Evolutionary conservation across 306 rosid species (phyloP), one percentile per base, ranked within the genome.

Genomic region (Abrus precatorius): DNA sequence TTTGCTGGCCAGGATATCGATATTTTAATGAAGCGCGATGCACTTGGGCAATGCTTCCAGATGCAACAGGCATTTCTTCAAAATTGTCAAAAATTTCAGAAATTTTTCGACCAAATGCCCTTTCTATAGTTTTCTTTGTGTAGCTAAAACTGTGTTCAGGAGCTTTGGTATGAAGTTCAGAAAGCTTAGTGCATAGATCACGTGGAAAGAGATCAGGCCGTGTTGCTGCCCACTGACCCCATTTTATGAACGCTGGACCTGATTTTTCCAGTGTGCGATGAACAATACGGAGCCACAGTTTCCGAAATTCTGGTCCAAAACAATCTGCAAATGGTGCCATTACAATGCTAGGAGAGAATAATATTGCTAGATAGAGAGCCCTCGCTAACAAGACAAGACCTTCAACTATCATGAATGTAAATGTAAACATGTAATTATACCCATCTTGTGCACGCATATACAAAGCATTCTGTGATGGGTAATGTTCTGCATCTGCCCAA

Each of bases 221-320:
- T 40, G 99, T 93, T 73, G 99, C 99, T 69, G 99, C 99, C 99
- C 99, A 95, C 79, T 95, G 99, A 78, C 99, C 99, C 99, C 99
- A 95, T 86, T 95, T 95, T 76, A 95, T 95, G 83, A 95, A 95
- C 30, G 99, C 98, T 5, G 98, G 99, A 56, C 99, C 99, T 60
- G 98, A 96, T 66, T 75, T 87, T 79, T 95, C 99, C 63, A 95
- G 83, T 5, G 99, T 86, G 54, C 93, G 94, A 64, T 76, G 99
- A 84, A 95, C 83, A 74, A 95, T 87, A 72, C 38, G 87, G 67
- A 95, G 96, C 99, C 99, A 95, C 29, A 83, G 64, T 82, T 82
- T 82, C 88, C 99, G 89, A 78, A 88, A 95, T 69, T 84, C 80
- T 44, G 84, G 79, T 72, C 98, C 99, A 81, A 85, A 90, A 49